Base-by-base conservation (phyloP, 1,284 basidiomycete genomes). In the Puccinia hordei region DNA sequence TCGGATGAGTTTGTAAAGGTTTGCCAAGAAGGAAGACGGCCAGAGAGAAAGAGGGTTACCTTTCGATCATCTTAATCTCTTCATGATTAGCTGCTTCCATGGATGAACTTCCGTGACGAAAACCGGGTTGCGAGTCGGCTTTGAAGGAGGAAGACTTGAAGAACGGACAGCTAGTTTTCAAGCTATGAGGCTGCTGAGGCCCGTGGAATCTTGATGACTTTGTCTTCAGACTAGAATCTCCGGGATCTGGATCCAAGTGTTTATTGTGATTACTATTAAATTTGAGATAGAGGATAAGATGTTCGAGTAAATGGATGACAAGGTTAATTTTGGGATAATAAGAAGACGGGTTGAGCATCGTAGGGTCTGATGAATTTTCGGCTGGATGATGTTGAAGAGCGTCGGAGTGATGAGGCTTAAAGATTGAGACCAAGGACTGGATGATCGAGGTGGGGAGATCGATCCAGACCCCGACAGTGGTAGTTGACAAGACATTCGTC, bases 261-360 rank as follows among this genome's bases (percentile, higher is more conserved):
- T 49, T 15, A 17, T 38, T 4, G 35, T 53, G 3, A 44, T 73
- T 22, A 12, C 49, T 19, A 2, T 27, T 22, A 33, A 27, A 51
- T 4, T 71, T 71, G 49, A 71, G 19, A 24, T n/a, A 41, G 38
- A 73, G 24, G 33, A 73, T 33, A 4, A 73, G 38, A 59, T 59
- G 71, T 59, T 73, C 71, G 38, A 73, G 35, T 19, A 73, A n/a
- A 73, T 73, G 71, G 35, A 73, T 57, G 22, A 59, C 53, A n/a
- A 57, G 53, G 33, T 59, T 73, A 24, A 73, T 73, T 27, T 27
- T 30, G 9, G 49, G 49, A 59, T 59, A 59, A 30, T 41, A 59
- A 12, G 41, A 66, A 41, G 19, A 55, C n/a, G n/a, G n/a, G n/a
- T n/a, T n/a, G 24, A 8, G 19, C 24, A 55, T 12, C 41, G 9